Evolutionary conservation across 2,329 filamentous ascomycete genomes (phyloP).

Genomic region (Aspergillus tubingensis): DNA sequence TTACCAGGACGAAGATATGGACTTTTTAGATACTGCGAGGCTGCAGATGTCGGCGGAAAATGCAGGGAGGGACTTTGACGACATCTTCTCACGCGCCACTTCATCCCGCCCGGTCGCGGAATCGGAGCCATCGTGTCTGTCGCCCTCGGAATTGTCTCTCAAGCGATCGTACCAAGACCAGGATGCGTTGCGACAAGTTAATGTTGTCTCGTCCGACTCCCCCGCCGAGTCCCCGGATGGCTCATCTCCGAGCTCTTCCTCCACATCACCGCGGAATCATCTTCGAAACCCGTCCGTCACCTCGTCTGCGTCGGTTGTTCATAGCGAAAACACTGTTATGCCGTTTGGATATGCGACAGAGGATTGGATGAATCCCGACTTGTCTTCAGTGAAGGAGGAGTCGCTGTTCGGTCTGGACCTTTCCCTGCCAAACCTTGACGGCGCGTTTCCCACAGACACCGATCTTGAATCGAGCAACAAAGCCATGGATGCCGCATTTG

Average conservation of each 20-base stretch:
- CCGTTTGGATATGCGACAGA: slow-evolving; percentile 39
- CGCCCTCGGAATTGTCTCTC: slow-evolving; percentile 30
- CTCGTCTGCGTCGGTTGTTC: slow-evolving; percentile 43
- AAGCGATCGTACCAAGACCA: slow-evolving; percentile 35
- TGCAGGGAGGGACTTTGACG: slow-evolving; percentile 46
- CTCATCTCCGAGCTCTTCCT: slow-evolving; percentile 46
- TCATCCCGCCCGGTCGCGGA: slow-evolving; percentile 32
- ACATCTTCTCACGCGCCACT: slow-evolving; percentile 41
- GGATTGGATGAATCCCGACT: slow-evolving; percentile 41
- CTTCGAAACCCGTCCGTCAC: slow-evolving; percentile 43
- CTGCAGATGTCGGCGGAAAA: slow-evolving; percentile 39
- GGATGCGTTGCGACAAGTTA: slow-evolving; percentile 36
- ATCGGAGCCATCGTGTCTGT: slow-evolving; percentile 33
- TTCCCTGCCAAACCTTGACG: slow-evolving; percentile 37
- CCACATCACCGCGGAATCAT: slow-evolving; percentile 46
- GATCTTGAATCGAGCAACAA: slow-evolving; percentile 50
- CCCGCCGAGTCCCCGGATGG: slow-evolving; percentile 49
- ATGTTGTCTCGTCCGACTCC: slow-evolving; percentile 39
- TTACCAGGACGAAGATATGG: slow-evolving; percentile 45
- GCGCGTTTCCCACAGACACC: slow-evolving; percentile 32
- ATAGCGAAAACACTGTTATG: slow-evolving; percentile 39
- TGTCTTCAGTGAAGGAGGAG: slow-evolving; percentile 41
- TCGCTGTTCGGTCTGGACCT: slow-evolving; percentile 44
- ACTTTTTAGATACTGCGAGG: slow-evolving; percentile 44
- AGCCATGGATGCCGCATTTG: slow-evolving; percentile 52